phyloP scores from a whole-genome alignment of 2,329 filamentous ascomycete species.

The Microascus cirrosus region DNA sequence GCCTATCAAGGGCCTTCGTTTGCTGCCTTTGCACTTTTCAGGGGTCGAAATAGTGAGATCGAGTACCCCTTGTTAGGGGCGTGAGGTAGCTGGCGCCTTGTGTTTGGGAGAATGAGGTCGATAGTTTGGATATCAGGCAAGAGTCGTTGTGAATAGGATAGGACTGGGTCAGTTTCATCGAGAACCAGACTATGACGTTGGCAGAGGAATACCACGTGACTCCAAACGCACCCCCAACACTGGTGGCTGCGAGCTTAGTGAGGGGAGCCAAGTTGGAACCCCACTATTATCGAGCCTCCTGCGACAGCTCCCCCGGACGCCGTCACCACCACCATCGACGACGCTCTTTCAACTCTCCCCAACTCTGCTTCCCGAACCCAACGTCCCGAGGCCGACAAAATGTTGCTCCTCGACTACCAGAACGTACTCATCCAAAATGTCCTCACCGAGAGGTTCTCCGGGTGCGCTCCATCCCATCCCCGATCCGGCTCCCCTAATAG shows the following conservation, averaged over 20 bases:
- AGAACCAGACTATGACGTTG: not conserved
- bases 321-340: not conserved
- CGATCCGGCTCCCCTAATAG: not conserved
- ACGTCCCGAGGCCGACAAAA: conserved; percentile 16
- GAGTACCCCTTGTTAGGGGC: too few relatives aligned
- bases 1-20: too few relatives aligned
- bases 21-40: too few relatives aligned
- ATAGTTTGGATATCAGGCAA: too few relatives aligned
- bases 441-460: conserved; percentile 86
- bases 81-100: too few relatives aligned
- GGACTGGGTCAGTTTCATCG: not conserved
- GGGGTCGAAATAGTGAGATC: too few relatives aligned
- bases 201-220: not conserved
- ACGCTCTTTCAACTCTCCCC: not conserved
- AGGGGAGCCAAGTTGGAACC: not conserved
- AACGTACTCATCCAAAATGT: conserved; percentile 97
- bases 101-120: too few relatives aligned
- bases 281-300: not conserved
- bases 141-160: not conserved
- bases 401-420: conserved; percentile 97
- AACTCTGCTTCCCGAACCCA: not conserved
- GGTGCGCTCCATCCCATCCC: conserved; percentile 32
- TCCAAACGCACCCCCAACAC: not conserved
- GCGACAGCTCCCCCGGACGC: not conserved
- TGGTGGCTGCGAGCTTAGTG: not conserved